These are phyloP conservation scores for Microbotryum saponariae DNA, from an alignment of 1,284 basidiomycete genomes.

Conservation along the genomic window DNA sequence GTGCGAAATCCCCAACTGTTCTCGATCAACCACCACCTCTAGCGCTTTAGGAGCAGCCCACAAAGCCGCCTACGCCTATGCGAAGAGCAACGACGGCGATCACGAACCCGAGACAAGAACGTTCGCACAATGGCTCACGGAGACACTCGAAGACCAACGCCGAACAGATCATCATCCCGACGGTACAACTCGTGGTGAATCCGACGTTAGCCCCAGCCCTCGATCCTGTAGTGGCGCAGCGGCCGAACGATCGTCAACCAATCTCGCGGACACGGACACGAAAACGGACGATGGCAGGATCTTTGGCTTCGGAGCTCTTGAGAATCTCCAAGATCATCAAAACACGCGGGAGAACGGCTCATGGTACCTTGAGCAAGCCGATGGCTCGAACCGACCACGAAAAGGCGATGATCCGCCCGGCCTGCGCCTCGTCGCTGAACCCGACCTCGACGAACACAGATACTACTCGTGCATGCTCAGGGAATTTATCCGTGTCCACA, in stretches of 20 bases:
- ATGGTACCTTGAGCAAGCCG: too few species aligned
- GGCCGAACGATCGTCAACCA: not conserved
- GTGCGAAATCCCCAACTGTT: not conserved
- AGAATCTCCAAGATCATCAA: not conserved
- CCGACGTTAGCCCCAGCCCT: too few species aligned
- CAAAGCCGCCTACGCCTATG: slow-evolving; percentile 21
- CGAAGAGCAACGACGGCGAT: not conserved
- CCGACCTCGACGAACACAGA: slow-evolving; percentile 16
- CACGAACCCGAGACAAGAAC: not conserved
- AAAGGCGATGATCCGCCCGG: slow-evolving; percentile 10
- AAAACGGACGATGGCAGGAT: not conserved
- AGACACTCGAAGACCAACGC: too few species aligned
- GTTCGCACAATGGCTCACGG: too few species aligned
- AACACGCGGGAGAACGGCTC: too few species aligned
- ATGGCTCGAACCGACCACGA: not conserved
- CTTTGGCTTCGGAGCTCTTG: not conserved
- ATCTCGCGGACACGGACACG: not conserved
- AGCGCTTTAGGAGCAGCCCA: slow-evolving; percentile 22
- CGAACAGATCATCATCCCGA: too few species aligned
- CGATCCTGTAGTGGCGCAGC: too few species aligned
- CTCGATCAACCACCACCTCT: not conserved
- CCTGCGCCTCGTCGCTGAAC: slow-evolving; percentile 11
- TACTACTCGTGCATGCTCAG: slow-evolving; percentile 12
- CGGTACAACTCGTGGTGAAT: too few species aligned
- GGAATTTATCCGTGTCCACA: too few species aligned